Evolutionary conservation across 805 yeast genomes (phyloP).

Genomic region (Nakazawaea wickerhamii): DNA sequence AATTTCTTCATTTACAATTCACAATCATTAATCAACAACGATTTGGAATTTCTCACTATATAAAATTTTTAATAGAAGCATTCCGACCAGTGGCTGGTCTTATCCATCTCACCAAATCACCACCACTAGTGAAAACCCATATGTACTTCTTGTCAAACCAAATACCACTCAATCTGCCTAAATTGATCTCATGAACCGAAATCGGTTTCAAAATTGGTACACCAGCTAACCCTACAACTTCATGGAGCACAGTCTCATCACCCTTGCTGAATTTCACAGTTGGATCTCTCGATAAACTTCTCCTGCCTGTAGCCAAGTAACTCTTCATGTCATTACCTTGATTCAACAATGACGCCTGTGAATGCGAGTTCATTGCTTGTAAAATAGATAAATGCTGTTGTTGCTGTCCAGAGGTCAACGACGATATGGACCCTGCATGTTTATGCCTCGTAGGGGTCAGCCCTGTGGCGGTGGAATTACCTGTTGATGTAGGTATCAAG

Average conservation of each 20-base stretch:
- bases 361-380: conserved; percentile 24
- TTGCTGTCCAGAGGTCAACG: conserved; percentile 20
- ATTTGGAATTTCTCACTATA: neutral
- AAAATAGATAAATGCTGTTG: conserved; percentile 21
- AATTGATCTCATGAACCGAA: conserved; percentile 24
- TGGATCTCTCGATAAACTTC: conserved; percentile 3
- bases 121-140: conserved; percentile 33
- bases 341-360: conserved; percentile 13
- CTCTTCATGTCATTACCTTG: neutral
- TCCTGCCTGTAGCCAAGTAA: neutral
- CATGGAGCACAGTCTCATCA: conserved; percentile 20
- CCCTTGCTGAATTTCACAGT: conserved; percentile 2
- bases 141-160: conserved; percentile 25
- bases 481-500: neutral
- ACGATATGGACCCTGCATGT: conserved; percentile 24
- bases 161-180: conserved; percentile 30
- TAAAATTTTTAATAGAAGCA: neutral
- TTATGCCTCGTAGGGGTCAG: neutral
- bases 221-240: conserved; percentile 18
- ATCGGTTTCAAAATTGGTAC: conserved; percentile 29
- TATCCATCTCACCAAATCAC: conserved; percentile 35
- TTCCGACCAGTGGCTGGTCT: conserved; percentile 18
- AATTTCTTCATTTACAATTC: conserved; percentile 25
- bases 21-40: neutral
- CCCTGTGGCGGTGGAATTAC: neutral